These are phyloP conservation scores for Termitomyces sp. DNA, from an alignment of 768 basidiomycete species.

Conservation along the genomic window DNA sequence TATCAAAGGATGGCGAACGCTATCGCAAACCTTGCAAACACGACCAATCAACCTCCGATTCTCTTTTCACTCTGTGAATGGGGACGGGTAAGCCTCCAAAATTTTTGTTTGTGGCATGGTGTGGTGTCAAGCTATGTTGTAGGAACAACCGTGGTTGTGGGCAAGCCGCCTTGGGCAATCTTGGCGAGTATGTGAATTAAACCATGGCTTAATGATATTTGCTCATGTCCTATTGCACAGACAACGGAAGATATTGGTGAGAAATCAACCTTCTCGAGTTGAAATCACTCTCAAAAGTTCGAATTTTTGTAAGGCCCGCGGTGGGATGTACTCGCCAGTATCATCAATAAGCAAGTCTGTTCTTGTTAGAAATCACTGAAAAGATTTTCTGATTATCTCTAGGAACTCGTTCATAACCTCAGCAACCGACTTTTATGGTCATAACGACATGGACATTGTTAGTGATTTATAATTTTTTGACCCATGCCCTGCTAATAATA, in stretches of 20 bases:
- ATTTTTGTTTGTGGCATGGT: background rate
- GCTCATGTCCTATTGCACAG: conserved; percentile 21
- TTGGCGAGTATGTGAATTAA: conserved; percentile 44
- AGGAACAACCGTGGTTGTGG: conserved; percentile 54
- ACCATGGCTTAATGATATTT: background rate
- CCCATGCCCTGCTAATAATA: background rate
- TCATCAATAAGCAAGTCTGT: conserved; percentile 50
- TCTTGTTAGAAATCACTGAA: background rate
- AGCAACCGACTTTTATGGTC: conserved; percentile 60
- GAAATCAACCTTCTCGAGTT: background rate
- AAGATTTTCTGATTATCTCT: background rate
- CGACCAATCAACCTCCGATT: conserved; percentile 41
- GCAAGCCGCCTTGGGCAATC: conserved; percentile 49
- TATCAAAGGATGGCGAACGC: conserved; percentile 62
- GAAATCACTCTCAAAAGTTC: background rate
- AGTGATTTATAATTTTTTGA: background rate
- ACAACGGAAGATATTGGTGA: conserved; percentile 45
- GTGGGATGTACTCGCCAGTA: conserved; percentile 50
- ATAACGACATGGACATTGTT: conserved; percentile 69
- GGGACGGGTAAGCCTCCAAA: conserved; percentile 47
- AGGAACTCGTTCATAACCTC: conserved; percentile 65
- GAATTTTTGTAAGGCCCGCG: conserved; percentile 17
- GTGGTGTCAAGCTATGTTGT: background rate
- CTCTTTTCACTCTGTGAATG: conserved; percentile 61
- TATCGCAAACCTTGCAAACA: conserved; percentile 40